These are phyloP conservation scores for Lasiosphaeria miniovina DNA, from an alignment of 495 filamentous ascomycete genomes.

Conservation along the genomic window DNA sequence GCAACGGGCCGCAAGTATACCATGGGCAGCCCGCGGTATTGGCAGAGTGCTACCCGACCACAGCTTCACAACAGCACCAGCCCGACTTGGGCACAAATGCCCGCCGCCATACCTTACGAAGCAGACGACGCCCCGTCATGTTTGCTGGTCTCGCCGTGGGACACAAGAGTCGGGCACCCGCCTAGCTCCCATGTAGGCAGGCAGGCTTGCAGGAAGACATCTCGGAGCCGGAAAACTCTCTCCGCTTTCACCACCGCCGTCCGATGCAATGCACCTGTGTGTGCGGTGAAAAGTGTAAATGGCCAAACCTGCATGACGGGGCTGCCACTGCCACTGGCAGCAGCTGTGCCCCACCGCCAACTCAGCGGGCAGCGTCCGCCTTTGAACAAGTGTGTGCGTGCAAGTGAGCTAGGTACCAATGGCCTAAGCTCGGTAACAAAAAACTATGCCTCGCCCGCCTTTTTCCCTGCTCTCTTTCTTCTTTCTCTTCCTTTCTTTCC, in stretches of 20 bases:
- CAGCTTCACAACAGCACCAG: neutral
- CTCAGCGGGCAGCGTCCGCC: conserved; percentile 19
- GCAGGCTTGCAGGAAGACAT: neutral
- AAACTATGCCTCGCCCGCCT: neutral
- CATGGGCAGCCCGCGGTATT: neutral
- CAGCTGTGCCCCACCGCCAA: conserved; percentile 29
- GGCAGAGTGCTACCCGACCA: conserved; percentile 4
- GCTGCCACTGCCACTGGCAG: neutral
- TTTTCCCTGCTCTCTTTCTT: conserved; percentile 1
- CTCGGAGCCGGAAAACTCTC: conserved; percentile 1
- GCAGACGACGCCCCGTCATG: no score
- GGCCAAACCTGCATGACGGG: neutral
- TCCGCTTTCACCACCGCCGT: conserved; percentile 7
- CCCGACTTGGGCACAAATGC: conserved; percentile 8
- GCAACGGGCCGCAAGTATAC: neutral
- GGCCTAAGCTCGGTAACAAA: conserved; percentile 8
- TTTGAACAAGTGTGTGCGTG: neutral
- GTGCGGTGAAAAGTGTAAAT: neutral
- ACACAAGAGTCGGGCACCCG: neutral
- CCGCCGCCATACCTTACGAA: no score
- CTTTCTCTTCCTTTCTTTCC: neutral
- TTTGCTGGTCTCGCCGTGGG: no score
- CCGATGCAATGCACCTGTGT: neutral
- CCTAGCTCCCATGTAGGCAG: neutral
- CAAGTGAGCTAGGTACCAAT: conserved; percentile 1